Percentiles rank a stretch among this genome's conserved stretches.
Evolutionary conservation across 148 eudicot species (phyloP).

Genomic region (Silene uniflora): DNA sequence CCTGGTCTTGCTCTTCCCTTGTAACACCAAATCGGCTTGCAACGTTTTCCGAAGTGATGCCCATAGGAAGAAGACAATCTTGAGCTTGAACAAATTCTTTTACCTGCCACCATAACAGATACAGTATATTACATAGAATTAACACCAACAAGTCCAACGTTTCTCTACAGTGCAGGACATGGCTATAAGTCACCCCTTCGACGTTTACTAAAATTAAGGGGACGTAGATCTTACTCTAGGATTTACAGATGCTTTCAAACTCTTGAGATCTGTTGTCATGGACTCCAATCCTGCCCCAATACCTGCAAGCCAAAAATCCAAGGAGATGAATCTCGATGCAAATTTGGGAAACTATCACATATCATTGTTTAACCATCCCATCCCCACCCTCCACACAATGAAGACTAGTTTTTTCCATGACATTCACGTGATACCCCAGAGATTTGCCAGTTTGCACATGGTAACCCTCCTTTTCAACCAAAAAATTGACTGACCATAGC

Average conservation of each 20-base stretch:
- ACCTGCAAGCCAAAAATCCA: conserved; percentile 39
- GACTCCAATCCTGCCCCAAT: conserved; percentile 97
- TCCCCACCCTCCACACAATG: too few species aligned
- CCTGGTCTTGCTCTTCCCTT: conserved; percentile 93
- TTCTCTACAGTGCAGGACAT: neutral
- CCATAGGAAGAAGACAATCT: conserved; percentile 97
- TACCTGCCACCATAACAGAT: conserved; percentile 41
- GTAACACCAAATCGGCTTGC: conserved; percentile 82
- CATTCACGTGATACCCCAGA: too few species aligned
- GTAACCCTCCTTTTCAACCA: too few species aligned
- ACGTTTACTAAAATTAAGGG: neutral
- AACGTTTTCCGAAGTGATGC: conserved; percentile 95
- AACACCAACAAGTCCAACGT: neutral
- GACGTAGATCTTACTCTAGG: conserved; percentile 52
- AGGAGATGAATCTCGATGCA: neutral
- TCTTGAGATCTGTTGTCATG: conserved; percentile 87
- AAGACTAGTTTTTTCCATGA: too few species aligned
- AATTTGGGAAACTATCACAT: neutral
- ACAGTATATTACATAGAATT: neutral
- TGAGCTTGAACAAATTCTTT: conserved; percentile 70
- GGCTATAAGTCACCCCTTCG: neutral
- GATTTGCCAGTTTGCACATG: too few species aligned
- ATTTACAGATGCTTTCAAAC: conserved; percentile 85
- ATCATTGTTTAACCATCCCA: neutral
- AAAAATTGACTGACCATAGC: too few species aligned